Percentiles rank a stretch among this genome's conserved stretches.
Evolutionary conservation across 257 asterid genomes (phyloP).

Genomic region (Agastache rugosa): DNA sequence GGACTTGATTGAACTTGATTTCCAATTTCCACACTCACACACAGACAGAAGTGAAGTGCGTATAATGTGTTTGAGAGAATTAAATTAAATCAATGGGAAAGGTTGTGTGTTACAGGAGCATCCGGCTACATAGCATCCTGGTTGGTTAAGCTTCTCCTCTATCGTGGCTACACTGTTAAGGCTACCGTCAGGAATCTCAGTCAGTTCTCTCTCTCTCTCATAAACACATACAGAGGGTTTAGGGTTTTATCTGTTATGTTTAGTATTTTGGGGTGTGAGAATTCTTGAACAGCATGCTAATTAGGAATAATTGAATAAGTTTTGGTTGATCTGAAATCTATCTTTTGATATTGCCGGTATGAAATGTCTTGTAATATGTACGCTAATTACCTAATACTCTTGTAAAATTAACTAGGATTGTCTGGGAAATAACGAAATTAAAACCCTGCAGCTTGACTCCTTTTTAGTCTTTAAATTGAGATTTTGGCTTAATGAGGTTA

Average conservation of each 20-base stretch:
- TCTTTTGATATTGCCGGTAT: background rate
- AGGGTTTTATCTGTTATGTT: too few species aligned
- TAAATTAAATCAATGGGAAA: background rate
- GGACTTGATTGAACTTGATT: too few species aligned
- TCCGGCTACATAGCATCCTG: conserved; percentile 16
- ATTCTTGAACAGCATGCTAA: conserved; percentile 4
- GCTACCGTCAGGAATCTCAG: conserved; percentile 60
- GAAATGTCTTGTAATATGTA: background rate
- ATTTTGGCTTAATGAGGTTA: too few species aligned
- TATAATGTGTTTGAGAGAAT: background rate
- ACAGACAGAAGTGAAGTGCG: background rate
- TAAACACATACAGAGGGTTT: too few species aligned
- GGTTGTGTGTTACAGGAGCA: background rate
- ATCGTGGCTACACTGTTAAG: conserved; percentile 22
- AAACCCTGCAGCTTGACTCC: too few species aligned
- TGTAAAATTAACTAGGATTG: too few species aligned
- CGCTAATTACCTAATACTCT: too few species aligned
- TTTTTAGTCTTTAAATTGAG: too few species aligned
- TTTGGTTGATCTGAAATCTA: background rate
- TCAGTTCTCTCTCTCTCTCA: conserved; percentile 35
- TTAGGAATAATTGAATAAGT: background rate
- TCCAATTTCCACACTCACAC: too few species aligned
- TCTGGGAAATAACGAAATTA: too few species aligned
- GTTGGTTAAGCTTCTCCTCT: background rate
- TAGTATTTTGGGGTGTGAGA: too few species aligned